These are phyloP conservation scores for Colletotrichum salicis DNA, from an alignment of 2,329 filamentous ascomycete genomes.

Conservation along the genomic window DNA sequence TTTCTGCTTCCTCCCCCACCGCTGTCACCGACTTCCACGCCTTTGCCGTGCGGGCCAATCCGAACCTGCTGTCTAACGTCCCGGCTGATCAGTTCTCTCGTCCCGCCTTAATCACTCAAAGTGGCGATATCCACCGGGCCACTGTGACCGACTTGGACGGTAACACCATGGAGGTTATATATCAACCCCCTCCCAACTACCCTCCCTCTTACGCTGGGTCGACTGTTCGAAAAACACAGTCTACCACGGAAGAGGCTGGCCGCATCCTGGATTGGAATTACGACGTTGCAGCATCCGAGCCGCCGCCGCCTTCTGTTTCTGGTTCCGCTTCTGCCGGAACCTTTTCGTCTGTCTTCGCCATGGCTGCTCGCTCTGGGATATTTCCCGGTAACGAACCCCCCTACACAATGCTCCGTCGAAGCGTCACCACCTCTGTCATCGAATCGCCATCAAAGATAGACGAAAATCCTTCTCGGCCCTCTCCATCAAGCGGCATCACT, in stretches of 20 bases:
- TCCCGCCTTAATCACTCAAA: conserved; percentile 47
- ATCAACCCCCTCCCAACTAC: conserved; percentile 52
- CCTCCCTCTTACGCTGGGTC: conserved; percentile 47
- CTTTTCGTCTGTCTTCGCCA: conserved; percentile 32
- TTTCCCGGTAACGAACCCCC: conserved; percentile 40
- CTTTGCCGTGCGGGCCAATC: conserved; percentile 71
- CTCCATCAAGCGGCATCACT: conserved; percentile 42
- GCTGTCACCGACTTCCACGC: conserved; percentile 79
- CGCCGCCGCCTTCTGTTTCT: conserved; percentile 2
- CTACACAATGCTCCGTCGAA: conserved; percentile 44
- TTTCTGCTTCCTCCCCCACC: conserved; percentile 73
- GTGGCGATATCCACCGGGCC: conserved; percentile 54
- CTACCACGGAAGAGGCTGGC: conserved; percentile 51
- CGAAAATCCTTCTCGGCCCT: conserved; percentile 40
- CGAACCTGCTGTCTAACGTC: conserved; percentile 54
- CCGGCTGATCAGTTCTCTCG: conserved; percentile 47
- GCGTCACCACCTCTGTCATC: conserved; percentile 48
- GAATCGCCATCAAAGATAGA: conserved; percentile 38
- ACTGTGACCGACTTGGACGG: conserved; percentile 83
- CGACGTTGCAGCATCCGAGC: conserved; percentile 50
- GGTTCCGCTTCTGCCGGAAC: background rate
- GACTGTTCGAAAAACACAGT: conserved; percentile 48
- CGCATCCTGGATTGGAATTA: conserved; percentile 63
- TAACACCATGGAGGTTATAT: conserved; percentile 84
- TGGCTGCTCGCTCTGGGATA: conserved; percentile 38